Evolutionary conservation across 2,329 filamentous ascomycete species (phyloP).

Genomic region (Alternaria sp.): DNA sequence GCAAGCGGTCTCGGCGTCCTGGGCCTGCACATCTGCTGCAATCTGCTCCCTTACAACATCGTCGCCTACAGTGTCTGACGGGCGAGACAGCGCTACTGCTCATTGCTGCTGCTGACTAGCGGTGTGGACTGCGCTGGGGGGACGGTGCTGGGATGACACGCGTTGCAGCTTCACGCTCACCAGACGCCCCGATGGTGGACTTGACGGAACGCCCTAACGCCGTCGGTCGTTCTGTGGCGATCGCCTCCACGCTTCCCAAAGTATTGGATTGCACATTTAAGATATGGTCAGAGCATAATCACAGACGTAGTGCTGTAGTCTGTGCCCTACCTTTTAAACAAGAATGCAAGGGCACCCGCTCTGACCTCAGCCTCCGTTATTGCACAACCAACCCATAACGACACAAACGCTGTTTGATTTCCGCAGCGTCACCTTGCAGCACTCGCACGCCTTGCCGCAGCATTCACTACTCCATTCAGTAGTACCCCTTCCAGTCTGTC

Average conservation of each 20-base stretch:
- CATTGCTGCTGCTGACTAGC: slow-evolving; percentile 31
- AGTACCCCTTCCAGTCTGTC: slow-evolving; percentile 41
- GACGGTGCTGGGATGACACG: slow-evolving; percentile 33
- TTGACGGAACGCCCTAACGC: slow-evolving; percentile 29
- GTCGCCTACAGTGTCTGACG: slow-evolving; percentile 30
- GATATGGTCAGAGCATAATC: slow-evolving; percentile 35
- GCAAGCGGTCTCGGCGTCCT: slow-evolving; percentile 25
- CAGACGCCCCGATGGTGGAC: slow-evolving; percentile 5
- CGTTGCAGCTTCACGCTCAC: slow-evolving; percentile 40
- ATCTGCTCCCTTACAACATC: slow-evolving; percentile 25
- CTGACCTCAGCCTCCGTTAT: slow-evolving; percentile 33
- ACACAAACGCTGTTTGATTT: slow-evolving; percentile 44
- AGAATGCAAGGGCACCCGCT: slow-evolving; percentile 48
- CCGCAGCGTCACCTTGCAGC: slow-evolving; percentile 43
- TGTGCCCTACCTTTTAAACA: slow-evolving; percentile 39
- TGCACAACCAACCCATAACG: slow-evolving; percentile 34
- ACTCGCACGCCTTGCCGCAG: slow-evolving; percentile 26
- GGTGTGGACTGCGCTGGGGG: slow-evolving; percentile 29
- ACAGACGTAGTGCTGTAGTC: slow-evolving; percentile 27
- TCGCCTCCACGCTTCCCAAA: slow-evolving; percentile 30
- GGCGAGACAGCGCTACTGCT: slow-evolving; percentile 32
- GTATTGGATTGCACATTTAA: slow-evolving; percentile 35
- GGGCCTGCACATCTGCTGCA: slow-evolving; percentile 25
- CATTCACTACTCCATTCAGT: slow-evolving; percentile 36
- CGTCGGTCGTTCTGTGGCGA: slow-evolving; percentile 37